Conservation (phyloP, 371 early-diverging fungal genomes). For the Entomophthora muscae region DNA sequence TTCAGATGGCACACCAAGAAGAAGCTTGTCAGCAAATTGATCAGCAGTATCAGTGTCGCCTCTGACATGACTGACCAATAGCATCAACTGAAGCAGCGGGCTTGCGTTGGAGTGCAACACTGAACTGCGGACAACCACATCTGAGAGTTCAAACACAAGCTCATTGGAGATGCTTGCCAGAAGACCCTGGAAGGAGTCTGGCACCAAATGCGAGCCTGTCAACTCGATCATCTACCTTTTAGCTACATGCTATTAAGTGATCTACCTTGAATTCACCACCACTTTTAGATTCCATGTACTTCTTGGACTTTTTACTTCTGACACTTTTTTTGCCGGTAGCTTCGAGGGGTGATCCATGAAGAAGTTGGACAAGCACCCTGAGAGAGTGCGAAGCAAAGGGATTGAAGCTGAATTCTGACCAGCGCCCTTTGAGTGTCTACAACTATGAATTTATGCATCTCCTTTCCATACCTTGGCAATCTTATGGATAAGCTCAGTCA, state of each 20-base stretch:
- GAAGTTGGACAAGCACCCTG: slow-evolving; percentile 40
- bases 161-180: slow-evolving; percentile 32
- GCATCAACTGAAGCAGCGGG: slow-evolving; percentile 56
- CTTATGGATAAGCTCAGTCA: slow-evolving; percentile 15
- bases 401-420: slow-evolving; percentile 43
- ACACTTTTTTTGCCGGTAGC: slow-evolving; percentile 26
- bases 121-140: slow-evolving; percentile 33
- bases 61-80: slow-evolving; percentile 32
- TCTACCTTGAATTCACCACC: slow-evolving; percentile 15
- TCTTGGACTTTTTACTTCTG: slow-evolving; percentile 37
- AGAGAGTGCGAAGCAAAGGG: slow-evolving; percentile 60
- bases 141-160: slow-evolving; percentile 28
- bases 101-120: slow-evolving; percentile 50
- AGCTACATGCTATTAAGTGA: not conserved
- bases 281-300: slow-evolving; percentile 46
- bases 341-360: slow-evolving; percentile 47
- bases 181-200: slow-evolving; percentile 32
- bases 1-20: slow-evolving; percentile 38
- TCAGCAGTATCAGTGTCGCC: slow-evolving; percentile 25
- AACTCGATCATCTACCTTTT: not conserved
- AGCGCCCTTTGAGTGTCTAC: slow-evolving; percentile 38
- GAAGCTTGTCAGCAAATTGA: slow-evolving; percentile 35
- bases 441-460: slow-evolving; percentile 44
- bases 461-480: slow-evolving; percentile 5
- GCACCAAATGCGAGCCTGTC: slow-evolving; percentile 30